Conservation (phyloP, 106 monocot genomes). For the Phalaenopsis aphrodite region DNA sequence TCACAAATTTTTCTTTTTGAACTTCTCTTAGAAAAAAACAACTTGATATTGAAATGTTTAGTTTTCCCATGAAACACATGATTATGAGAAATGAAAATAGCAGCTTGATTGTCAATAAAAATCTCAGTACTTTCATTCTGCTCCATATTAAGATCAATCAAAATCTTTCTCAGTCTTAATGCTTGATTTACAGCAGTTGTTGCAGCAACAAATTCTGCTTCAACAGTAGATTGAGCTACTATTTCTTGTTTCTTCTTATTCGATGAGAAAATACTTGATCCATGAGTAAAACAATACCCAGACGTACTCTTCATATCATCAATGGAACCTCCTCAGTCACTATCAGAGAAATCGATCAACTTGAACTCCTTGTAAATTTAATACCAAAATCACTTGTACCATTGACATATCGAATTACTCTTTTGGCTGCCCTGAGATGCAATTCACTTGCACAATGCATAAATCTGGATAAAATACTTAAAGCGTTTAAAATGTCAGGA, state of each 20-base stretch:
- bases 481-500: not conserved
- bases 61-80: not conserved
- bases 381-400: slow-evolving; percentile 4
- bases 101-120: not conserved
- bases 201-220: slow-evolving; percentile 2
- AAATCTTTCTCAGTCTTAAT: not conserved
- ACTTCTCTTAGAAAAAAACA: not conserved
- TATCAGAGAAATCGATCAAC: not conserved
- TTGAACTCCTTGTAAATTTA: slow-evolving; percentile 7
- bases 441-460: slow-evolving; percentile 4
- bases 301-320: slow-evolving; percentile 4
- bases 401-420: slow-evolving; percentile 3
- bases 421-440: slow-evolving; percentile 8
- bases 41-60: not conserved
- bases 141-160: not conserved
- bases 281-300: not conserved
- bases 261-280: not conserved
- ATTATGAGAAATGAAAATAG: not conserved
- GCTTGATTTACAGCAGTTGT: not conserved
- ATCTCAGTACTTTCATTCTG: slow-evolving; percentile 2
- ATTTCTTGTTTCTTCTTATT: no score
- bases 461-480: slow-evolving; percentile 4
- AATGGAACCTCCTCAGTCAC: not conserved
- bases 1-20: not conserved
- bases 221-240: not conserved